phyloP scores from a whole-genome alignment of 1,284 basidiomycete species.

The Porodaedalea pini region DNA sequence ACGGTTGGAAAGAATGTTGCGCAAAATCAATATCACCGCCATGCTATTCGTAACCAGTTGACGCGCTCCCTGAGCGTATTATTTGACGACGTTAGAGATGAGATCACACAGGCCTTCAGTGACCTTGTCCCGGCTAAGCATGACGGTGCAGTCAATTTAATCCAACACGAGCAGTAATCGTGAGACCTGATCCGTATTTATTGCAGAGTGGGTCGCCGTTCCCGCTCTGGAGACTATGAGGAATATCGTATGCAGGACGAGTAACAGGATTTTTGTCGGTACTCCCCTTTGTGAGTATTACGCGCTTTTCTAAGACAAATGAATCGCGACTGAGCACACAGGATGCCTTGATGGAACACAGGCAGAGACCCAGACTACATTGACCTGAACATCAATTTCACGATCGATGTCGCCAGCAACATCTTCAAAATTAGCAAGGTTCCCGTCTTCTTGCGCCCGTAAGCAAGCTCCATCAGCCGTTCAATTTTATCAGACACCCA shows the following conservation, averaged over 20 bases:
- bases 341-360: constrained; percentile 26
- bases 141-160: constrained; percentile 20
- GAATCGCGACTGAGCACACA: not conserved
- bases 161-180: too few species aligned
- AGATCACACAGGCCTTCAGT: constrained; percentile 25
- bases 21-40: constrained; percentile 25
- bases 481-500: too few species aligned
- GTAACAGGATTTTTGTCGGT: constrained; percentile 41
- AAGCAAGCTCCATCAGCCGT: too few species aligned
- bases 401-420: constrained; percentile 30
- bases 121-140: constrained; percentile 24
- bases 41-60: constrained; percentile 26
- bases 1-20: constrained; percentile 20
- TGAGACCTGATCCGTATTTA: not conserved
- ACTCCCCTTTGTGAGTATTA: constrained; percentile 35
- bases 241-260: constrained; percentile 38
- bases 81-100: constrained; percentile 27
- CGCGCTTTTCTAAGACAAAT: not conserved
- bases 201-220: constrained; percentile 36
- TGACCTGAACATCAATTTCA: constrained; percentile 33
- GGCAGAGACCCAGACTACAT: constrained; percentile 40
- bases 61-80: constrained; percentile 26
- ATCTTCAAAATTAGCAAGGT: constrained; percentile 31
- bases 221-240: constrained; percentile 33
- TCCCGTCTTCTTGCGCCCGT: constrained; percentile 33